Evolutionary conservation across 2,329 filamentous ascomycete genomes (phyloP).

Genomic region (Cercospora zeae-maydis): DNA sequence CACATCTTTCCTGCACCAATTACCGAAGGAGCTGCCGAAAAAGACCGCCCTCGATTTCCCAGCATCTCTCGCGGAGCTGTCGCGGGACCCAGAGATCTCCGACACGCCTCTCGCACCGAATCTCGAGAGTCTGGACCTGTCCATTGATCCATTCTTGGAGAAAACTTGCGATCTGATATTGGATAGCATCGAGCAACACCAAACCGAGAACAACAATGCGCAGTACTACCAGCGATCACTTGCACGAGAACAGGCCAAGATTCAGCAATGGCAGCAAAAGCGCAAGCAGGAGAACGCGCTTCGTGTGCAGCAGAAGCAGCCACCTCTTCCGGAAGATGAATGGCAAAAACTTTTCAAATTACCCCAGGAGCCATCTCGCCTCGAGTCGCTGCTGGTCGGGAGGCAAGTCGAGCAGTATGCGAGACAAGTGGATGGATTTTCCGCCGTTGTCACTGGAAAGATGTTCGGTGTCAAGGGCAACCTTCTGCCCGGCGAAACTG

Average conservation of each 20-base stretch:
- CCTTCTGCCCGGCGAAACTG: slow-evolving; percentile 54
- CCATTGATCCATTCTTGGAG: slow-evolving; percentile 95
- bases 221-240: slow-evolving; percentile 95
- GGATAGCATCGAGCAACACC: slow-evolving; percentile 95
- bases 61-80: slow-evolving; percentile 72
- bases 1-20: slow-evolving; percentile 90
- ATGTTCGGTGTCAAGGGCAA: slow-evolving; percentile 92
- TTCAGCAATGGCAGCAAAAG: slow-evolving; percentile 93
- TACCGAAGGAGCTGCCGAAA: slow-evolving; percentile 65
- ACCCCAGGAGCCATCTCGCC: slow-evolving; percentile 84
- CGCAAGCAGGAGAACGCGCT: slow-evolving; percentile 92
- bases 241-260: slow-evolving; percentile 91
- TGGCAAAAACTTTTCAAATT: slow-evolving; percentile 99
- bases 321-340: slow-evolving; percentile 88
- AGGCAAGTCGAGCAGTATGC: slow-evolving; percentile 97
- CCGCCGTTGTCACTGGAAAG: slow-evolving; percentile 85
- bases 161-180: slow-evolving; percentile 96
- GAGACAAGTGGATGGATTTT: slow-evolving; percentile 94
- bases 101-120: slow-evolving; percentile 74
- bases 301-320: slow-evolving; percentile 79
- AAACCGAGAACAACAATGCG: slow-evolving; percentile 99
- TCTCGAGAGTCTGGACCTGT: slow-evolving; percentile 83
- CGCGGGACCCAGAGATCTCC: slow-evolving; percentile 58
- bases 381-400: slow-evolving; percentile 92
- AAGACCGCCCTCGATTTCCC: slow-evolving; percentile 66